Evolutionary conservation across 2,329 filamentous ascomycete species (phyloP).

Genomic region (Cercospora nicotianae): DNA sequence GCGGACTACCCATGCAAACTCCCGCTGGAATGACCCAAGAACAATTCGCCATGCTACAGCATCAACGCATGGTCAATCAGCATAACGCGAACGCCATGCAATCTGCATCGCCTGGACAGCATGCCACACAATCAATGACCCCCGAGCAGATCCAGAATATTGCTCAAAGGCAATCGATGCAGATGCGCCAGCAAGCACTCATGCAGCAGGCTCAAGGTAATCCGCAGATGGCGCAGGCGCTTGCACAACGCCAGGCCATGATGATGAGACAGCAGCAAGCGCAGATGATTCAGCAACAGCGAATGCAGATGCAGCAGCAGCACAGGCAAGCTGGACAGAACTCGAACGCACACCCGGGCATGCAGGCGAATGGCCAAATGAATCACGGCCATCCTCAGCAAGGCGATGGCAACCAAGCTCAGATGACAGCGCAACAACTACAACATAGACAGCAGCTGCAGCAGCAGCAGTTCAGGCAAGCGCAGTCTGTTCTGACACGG

Average conservation of each 20-base stretch:
- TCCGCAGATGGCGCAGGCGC: constrained; percentile 29
- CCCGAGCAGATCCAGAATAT: constrained; percentile 40
- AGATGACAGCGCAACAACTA: constrained; percentile 26
- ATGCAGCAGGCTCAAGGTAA: constrained; percentile 26
- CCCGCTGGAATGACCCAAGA: constrained; percentile 34
- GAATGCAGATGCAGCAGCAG: constrained; percentile 21
- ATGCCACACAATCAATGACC: constrained; percentile 28
- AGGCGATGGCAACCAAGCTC: constrained; percentile 27
- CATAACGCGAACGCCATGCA: constrained; percentile 22
- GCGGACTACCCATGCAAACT: constrained; percentile 34
- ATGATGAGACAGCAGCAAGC: constrained; percentile 32
- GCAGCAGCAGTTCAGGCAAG: constrained; percentile 26
- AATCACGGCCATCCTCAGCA: constrained; percentile 30
- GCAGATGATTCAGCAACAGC: constrained; percentile 17
- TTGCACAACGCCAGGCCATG: constrained; percentile 24
- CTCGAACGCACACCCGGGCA: constrained; percentile 23
- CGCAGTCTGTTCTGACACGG: constrained; percentile 24
- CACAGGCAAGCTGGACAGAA: constrained; percentile 23
- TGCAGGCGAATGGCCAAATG: constrained; percentile 27
- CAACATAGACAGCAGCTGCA: constrained; percentile 26
- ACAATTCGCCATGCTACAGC: constrained; percentile 37
- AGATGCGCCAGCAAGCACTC: constrained; percentile 32
- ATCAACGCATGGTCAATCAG: constrained; percentile 38
- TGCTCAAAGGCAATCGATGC: constrained; percentile 37
- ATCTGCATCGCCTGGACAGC: constrained; percentile 23